Evolutionary conservation across 371 early-diverging fungal species (phyloP), one percentile per base, ranked within the genome.

Genomic region (Cokeromyces recurvatus): DNA sequence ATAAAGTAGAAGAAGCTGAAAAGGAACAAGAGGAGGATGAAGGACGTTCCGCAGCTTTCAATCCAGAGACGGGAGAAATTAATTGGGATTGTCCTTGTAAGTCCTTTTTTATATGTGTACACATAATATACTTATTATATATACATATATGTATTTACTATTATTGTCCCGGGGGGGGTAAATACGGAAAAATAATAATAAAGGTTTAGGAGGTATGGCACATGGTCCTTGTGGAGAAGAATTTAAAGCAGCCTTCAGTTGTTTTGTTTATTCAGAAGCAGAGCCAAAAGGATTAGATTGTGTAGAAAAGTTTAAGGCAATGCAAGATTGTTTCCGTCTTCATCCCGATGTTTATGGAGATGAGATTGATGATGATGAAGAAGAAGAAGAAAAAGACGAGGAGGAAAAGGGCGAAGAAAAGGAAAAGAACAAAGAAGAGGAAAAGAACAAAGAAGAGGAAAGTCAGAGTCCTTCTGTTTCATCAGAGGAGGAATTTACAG

Each of bases 51-150:
- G 73, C 77, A 25, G 82, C 82, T 14, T 77, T 74, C 45, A 70
- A 85, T 60, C 81, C 82, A 20, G 85, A 81, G 53, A 92, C 92
- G 4, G 96, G 95, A 49, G 97, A 98, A 77, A 96, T 98, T 70
- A 95, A 97, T 81, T 98, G 98, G 97, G 98, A 97, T 72, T 94
- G 94, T 60, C 97, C 97, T n/a, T 96, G 98, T 74, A 67, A 65
- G 70, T 59, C 23, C n/a, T n/a, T n/a, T n/a, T n/a, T n/a, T n/a
- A n/a, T n/a, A n/a, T n/a, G n/a, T n/a, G n/a, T n/a, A n/a, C n/a
- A n/a, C n/a, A n/a, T n/a, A n/a, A n/a, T n/a, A n/a, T n/a, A n/a
- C n/a, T n/a, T n/a, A n/a, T n/a, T n/a, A n/a, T n/a, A n/a, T n/a
- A n/a, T n/a, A n/a, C n/a, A n/a, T n/a, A n/a, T n/a, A n/a, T n/a